Evolutionary conservation across 306 rosid species (phyloP), one percentile per base, ranked within the genome.

Genomic region (Acmispon strigosus): DNA sequence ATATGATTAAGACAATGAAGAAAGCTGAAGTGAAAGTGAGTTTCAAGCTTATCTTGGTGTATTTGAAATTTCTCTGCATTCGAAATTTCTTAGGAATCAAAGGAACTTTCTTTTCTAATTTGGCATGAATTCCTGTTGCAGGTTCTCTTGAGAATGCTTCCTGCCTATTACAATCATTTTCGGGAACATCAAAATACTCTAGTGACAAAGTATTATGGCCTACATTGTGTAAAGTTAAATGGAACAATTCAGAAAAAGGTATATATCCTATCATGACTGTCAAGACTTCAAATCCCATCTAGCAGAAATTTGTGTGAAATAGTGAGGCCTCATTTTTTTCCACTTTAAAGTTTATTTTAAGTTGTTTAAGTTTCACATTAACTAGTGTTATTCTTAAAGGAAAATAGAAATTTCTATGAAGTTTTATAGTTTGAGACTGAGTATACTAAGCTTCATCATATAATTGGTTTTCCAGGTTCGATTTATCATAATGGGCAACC

Each of bases 21-120:
- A 93, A 93, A 74, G 73, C 97, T 20, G 98, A 93, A 93, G 93
- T 82, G 10, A 93, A 93, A 87, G 98, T 90, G 80, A 86, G 96
- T 79, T 78, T 29, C 52, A 53, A 12, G 6, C 19, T 42, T 49
- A 16, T 32, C 45, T 24, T 78, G 18, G 16, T 22, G 15, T 58
- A 19, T 36, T 53, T 61, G 62, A 64, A 58, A n/a, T 69, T 62
- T 45, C 57, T 57, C 37, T 22, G 12, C 66, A 15, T 36, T 53
- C 54, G 62, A 58, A 51, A 10, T 69, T 62, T 45, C 34, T 4
- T 27, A 0, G 5, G 34, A 27, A 27, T 27, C 34, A 27, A 27
- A 1, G 34, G 3, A 27, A 2, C 3, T 27, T 27, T 2, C 3
- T 27, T 32, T 3, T 19, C 3, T 60, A n/a, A 60, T 45, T 57